Evolutionary conservation across 169 alveolate genomes (phyloP).

Genomic region (Plasmodium fragile): DNA sequence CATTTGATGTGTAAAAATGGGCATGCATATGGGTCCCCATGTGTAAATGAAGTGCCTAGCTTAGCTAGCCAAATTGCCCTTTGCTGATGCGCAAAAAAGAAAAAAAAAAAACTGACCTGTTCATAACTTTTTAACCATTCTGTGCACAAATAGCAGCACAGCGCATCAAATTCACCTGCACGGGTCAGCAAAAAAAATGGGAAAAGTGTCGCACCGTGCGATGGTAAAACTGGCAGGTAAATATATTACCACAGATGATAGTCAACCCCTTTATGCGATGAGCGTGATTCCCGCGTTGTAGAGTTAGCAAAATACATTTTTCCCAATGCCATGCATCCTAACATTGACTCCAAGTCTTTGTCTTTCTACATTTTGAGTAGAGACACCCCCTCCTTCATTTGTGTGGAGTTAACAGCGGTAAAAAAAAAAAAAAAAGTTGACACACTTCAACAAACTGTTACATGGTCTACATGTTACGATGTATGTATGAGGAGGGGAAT

Average conservation of each 20-base stretch:
- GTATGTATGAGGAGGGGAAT: neutral
- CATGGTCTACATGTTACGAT: neutral
- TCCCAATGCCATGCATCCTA: neutral
- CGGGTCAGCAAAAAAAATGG: neutral
- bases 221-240: neutral
- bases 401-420: neutral
- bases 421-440: too few species aligned
- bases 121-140: slow-evolving; percentile 8
- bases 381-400: neutral
- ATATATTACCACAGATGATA: neutral
- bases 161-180: neutral
- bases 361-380: neutral
- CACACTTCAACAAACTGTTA: neutral
- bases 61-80: neutral
- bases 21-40: neutral
- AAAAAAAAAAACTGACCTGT: slow-evolving; percentile 20
- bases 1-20: neutral
- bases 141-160: neutral
- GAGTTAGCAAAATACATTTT: neutral
- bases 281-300: neutral
- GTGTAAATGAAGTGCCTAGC: neutral
- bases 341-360: neutral
- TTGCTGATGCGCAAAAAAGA: neutral
- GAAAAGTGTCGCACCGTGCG: neutral
- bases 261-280: neutral